Conservation (phyloP, 306 rosid genomes). For the Erythrophleum fordii region DNA sequence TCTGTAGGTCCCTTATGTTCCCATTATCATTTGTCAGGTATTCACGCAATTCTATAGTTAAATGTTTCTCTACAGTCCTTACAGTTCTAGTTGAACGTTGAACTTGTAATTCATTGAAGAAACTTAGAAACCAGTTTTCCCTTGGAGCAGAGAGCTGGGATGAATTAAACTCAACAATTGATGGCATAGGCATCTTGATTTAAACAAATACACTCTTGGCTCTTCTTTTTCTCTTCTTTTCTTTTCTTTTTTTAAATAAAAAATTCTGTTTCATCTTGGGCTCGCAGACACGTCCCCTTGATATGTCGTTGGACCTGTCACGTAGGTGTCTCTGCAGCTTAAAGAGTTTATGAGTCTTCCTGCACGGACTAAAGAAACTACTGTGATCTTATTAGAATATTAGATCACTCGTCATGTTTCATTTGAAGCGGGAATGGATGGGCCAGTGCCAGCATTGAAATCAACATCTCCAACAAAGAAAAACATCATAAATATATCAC, state of each 20-base stretch:
- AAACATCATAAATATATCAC: neutral
- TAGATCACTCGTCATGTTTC: neutral
- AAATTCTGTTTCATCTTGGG: neutral
- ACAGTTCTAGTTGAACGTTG: neutral
- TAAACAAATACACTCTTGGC: no score
- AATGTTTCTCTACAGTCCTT: constrained; percentile 4
- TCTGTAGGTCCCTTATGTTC: constrained; percentile 42
- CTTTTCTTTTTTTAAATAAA: neutral
- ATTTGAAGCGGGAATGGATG: neutral
- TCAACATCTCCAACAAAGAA: neutral
- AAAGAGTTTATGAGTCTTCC: neutral
- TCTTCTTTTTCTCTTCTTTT: no score
- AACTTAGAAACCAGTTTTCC: neutral
- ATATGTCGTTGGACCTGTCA: neutral
- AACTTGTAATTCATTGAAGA: neutral
- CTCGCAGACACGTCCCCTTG: neutral
- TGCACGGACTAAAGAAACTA: neutral
- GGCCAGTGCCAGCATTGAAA: neutral
- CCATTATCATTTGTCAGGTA: constrained; percentile 17
- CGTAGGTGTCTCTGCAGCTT: neutral
- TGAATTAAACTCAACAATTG: no score
- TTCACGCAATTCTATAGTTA: constrained; percentile 9
- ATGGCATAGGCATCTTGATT: no score
- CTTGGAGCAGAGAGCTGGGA: neutral
- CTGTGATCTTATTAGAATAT: neutral